These are phyloP conservation scores for Luzula sylvatica DNA, from an alignment of 176 grass and related monocot genomes.

Conservation along the genomic window DNA sequence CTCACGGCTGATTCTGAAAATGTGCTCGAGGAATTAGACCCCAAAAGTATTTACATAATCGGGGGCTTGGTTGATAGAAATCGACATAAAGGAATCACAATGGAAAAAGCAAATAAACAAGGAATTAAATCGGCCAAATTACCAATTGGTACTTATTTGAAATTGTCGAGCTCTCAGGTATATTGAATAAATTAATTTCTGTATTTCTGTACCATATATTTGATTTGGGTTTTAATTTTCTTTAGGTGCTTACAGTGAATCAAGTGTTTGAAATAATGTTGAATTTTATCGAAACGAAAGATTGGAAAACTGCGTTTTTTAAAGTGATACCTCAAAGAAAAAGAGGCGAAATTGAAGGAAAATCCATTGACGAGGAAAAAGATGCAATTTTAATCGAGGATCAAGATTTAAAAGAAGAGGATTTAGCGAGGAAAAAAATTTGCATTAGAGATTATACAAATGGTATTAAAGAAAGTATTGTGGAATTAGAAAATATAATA, in stretches of 20 bases:
- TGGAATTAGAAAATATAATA: conserved; percentile 11
- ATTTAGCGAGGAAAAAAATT: conserved; percentile 34
- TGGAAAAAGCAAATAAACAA: conserved; percentile 77
- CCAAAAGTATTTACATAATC: conserved; percentile 83
- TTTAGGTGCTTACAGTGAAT: conserved; percentile 90
- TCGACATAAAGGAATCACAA: conserved; percentile 73
- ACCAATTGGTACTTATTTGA: conserved; percentile 73
- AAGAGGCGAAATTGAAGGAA: conserved; percentile 32
- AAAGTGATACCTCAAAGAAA: conserved; percentile 82
- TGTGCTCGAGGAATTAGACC: conserved; percentile 75
- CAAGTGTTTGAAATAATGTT: conserved; percentile 96
- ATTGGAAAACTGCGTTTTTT: conserved; percentile 92
- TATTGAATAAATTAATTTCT: not conserved
- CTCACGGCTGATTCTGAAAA: conserved; percentile 76
- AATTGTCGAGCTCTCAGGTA: conserved; percentile 97
- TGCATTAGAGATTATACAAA: conserved; percentile 35
- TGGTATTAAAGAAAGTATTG: not conserved
- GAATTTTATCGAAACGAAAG: conserved; percentile 80
- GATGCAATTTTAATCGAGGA: not conserved
- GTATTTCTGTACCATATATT: not conserved
- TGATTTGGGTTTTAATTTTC: not conserved
- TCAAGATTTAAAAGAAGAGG: conserved; percentile 14
- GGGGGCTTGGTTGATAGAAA: conserved; percentile 91
- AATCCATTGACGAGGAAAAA: conserved; percentile 18
- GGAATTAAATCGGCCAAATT: conserved; percentile 86